Evolutionary conservation across 371 early-diverging fungal species (phyloP), one percentile per base, ranked within the genome.

Genomic region (Circinella umbellata): DNA sequence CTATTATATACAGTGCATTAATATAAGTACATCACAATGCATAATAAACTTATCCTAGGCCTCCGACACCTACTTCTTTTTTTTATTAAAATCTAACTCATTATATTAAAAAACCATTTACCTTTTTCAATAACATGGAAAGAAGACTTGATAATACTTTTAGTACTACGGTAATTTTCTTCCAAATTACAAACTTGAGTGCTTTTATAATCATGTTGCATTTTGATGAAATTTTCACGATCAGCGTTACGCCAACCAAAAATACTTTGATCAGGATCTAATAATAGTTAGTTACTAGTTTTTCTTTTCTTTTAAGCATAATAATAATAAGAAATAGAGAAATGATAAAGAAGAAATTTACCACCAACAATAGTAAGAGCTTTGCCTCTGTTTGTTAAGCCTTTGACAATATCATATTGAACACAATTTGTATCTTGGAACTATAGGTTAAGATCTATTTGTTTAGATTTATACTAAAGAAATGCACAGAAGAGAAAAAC

Each of bases 371-470:
- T 82, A 9, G 91, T 89, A 17, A 89, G 69, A 0, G 64, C 62
- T 18, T 85, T 87, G 15, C 72, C 63, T 11, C 69, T 72, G 11
- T 78, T 80, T 18, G 76, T 70, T 69, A 72, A 63, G 4, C 75
- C 48, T 27, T 76, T 76, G 34, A 90, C 78, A 35, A 91, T 72
- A 17, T 80, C 74, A 66, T 86, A 88, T 74, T 91, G 91, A 59
- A 87, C 75, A 51, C 73, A 39, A 63, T 89, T 91, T 36, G 89
- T 84, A 55, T 91, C 91, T 83, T 91, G 91, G 62, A 89, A 91
- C 85, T 90, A 61, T 35, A 42, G 34, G 11, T 48, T 64, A 27
- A 20, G 14, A 51, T 27, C 27, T 42, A 69, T 61, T 49, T 36
- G 49, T 4, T 66, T 6, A 27, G 27, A 27, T 27, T 27, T 27